phyloP scores from a whole-genome alignment of 2,329 filamentous ascomycete species.

The Orbilia oligospora region DNA sequence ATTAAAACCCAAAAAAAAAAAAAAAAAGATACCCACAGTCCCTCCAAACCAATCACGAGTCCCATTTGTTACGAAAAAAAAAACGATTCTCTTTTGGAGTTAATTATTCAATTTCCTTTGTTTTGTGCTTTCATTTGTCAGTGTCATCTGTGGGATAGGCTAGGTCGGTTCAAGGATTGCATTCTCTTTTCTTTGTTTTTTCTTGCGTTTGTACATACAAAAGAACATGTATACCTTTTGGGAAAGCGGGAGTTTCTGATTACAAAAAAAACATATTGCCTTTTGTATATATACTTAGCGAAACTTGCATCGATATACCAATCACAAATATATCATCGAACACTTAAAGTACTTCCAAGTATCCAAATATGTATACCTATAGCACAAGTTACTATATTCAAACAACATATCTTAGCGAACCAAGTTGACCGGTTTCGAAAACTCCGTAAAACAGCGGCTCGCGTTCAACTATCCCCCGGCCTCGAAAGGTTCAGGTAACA shows the following conservation, averaged over 20 bases:
- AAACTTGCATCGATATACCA: slow-evolving; percentile 38
- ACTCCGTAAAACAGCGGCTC: slow-evolving; percentile 33
- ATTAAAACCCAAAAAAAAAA: slow-evolving; percentile 29
- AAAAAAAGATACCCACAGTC: slow-evolving; percentile 57
- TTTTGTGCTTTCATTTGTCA: slow-evolving; percentile 41
- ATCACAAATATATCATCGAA: slow-evolving; percentile 31
- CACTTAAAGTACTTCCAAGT: slow-evolving; percentile 28
- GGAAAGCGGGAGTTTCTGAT: slow-evolving; percentile 57
- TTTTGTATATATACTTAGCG: slow-evolving; percentile 51
- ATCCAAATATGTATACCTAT: slow-evolving; percentile 18
- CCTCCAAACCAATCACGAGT: slow-evolving; percentile 52
- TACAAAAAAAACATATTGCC: slow-evolving; percentile 28
- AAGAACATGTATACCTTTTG: slow-evolving; percentile 48
- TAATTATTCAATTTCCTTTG: slow-evolving; percentile 32
- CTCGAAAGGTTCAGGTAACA: slow-evolving; percentile 21
- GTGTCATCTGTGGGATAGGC: slow-evolving; percentile 43
- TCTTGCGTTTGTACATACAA: slow-evolving; percentile 54
- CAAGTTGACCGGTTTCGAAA: slow-evolving; percentile 20
- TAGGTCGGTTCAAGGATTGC: slow-evolving; percentile 33
- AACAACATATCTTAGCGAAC: slow-evolving; percentile 3
- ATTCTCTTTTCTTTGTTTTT: slow-evolving; percentile 9
- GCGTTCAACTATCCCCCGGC: slow-evolving; percentile 30
- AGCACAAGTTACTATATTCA: not conserved
- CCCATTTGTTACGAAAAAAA: slow-evolving; percentile 59
- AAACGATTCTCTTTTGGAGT: slow-evolving; percentile 38